phyloP scores from a whole-genome alignment of 2,329 filamentous ascomycete genomes.

The Alternaria viburni region DNA sequence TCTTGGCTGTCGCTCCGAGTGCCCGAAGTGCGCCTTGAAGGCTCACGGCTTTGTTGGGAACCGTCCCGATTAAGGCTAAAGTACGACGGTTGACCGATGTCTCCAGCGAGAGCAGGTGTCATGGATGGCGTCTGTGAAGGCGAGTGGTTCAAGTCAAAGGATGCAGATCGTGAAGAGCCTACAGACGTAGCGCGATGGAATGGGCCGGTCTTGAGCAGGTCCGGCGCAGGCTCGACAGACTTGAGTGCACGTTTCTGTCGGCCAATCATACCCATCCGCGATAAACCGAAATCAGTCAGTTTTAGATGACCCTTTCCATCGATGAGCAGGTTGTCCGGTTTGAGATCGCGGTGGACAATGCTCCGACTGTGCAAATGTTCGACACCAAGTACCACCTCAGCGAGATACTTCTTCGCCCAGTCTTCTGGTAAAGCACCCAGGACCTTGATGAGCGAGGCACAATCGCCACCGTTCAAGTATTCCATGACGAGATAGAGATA shows the following conservation, averaged over 20 bases:
- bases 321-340: conserved; percentile 96
- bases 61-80: conserved; percentile 76
- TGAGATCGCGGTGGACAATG: conserved; percentile 95
- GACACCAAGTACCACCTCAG: conserved; percentile 94
- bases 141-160: conserved; percentile 85
- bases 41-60: conserved; percentile 64
- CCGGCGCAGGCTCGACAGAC: conserved; percentile 79
- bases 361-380: conserved; percentile 93
- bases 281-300: conserved; percentile 95
- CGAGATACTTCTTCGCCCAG: conserved; percentile 97
- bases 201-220: conserved; percentile 88
- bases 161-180: conserved; percentile 89
- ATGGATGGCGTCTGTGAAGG: conserved; percentile 86
- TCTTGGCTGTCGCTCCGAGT: conserved; percentile 91
- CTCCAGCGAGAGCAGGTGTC: conserved; percentile 73
- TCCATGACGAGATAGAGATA: conserved; percentile 99
- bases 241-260: conserved; percentile 93
- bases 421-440: conserved; percentile 91
- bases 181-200: conserved; percentile 87
- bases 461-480: conserved; percentile 96
- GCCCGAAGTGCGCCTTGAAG: conserved; percentile 72
- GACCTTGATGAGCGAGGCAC: conserved; percentile 93
- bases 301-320: conserved; percentile 97
- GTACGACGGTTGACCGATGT: conserved; percentile 86
- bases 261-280: conserved; percentile 94